Evolutionary conservation across 805 yeast species (phyloP).

Genomic region (Vanderwaltozyma tropicalis): DNA sequence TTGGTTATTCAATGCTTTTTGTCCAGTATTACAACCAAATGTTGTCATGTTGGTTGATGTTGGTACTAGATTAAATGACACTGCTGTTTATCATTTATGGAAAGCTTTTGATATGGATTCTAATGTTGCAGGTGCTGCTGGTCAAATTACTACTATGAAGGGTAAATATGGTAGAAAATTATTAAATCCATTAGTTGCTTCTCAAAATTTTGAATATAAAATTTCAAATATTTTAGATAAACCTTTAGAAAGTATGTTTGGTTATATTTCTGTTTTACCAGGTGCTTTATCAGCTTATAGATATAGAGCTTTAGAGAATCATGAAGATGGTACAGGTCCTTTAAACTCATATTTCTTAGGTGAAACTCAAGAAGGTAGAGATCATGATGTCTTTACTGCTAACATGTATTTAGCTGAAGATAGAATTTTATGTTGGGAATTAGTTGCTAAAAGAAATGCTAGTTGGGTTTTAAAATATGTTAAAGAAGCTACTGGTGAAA

Average conservation of each 20-base stretch:
- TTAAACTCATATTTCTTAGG: conserved; percentile 83
- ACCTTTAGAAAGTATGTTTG: conserved; percentile 86
- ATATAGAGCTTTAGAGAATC: conserved; percentile 74
- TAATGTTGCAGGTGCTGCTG: conserved; percentile 98
- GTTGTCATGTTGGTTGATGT: conserved; percentile 86
- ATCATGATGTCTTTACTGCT: conserved; percentile 80
- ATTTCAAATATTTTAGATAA: conserved; percentile 94
- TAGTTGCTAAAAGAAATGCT: conserved; percentile 73
- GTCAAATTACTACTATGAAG: conserved; percentile 91
- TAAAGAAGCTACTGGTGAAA: conserved; percentile 87
- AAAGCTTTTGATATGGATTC: conserved; percentile 94
- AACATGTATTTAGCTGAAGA: conserved; percentile 97
- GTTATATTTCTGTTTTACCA: conserved; percentile 86
- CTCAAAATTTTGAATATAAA: conserved; percentile 93
- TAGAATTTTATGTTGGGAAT: conserved; percentile 91
- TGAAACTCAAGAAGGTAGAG: conserved; percentile 48
- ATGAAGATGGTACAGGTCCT: conserved; percentile 89
- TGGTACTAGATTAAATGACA: conserved; percentile 90
- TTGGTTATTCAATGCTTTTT: conserved; percentile 93
- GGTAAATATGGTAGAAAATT: conserved; percentile 79
- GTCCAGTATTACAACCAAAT: conserved; percentile 86
- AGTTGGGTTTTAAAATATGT: conserved; percentile 90
- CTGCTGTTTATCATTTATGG: conserved; percentile 90
- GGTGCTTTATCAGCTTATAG: conserved; percentile 95
- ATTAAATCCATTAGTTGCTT: conserved; percentile 85